Conservation (phyloP, 768 basidiomycete species). For the Mycena venus region DNA sequence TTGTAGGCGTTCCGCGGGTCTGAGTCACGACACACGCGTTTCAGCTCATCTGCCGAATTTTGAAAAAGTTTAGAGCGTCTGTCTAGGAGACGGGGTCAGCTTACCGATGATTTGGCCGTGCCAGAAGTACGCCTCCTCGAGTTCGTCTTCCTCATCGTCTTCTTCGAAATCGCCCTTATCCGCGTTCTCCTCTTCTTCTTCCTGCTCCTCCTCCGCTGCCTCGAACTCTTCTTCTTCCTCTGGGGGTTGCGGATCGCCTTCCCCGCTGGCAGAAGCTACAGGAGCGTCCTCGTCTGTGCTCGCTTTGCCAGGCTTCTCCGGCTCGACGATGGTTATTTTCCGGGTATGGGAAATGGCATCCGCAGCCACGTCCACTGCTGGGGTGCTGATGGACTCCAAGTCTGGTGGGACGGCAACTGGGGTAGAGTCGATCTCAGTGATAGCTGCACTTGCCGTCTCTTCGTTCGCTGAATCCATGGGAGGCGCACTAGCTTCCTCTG, state of each 20-base stretch:
- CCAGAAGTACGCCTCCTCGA: conserved; percentile 44
- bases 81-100: too few species aligned
- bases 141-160: conserved; percentile 21
- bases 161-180: conserved; percentile 20
- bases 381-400: neutral
- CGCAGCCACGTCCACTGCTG: neutral
- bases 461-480: neutral
- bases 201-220: conserved; percentile 11
- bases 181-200: conserved; percentile 1
- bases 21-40: conserved; percentile 46
- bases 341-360: neutral
- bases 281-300: neutral
- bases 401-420: neutral
- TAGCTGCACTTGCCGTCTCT: neutral
- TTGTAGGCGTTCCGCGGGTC: conserved; percentile 55
- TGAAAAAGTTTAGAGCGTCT: too few species aligned
- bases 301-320: neutral
- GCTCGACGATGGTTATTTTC: neutral
- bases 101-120: conserved; percentile 45
- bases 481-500: neutral
- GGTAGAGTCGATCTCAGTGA: neutral
- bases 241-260: neutral
- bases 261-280: neutral
- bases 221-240: conserved; percentile 14
- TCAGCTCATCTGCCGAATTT: too few species aligned